Base-by-base conservation (phyloP, 306 rosid genomes). In the Senna tora region DNA sequence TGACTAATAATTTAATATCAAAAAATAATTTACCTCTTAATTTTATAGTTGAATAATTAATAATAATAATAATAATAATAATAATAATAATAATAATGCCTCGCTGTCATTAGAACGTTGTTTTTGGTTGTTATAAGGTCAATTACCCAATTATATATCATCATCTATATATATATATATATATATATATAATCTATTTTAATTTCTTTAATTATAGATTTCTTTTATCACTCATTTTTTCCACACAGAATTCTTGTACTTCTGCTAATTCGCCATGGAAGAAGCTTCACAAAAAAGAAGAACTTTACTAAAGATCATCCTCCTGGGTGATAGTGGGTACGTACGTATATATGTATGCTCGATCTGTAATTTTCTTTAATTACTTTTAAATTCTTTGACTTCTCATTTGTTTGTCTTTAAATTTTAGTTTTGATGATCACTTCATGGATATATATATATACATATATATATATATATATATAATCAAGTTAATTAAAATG, bases 311-410 rank as follows among this genome's bases (percentile, higher is more conserved):
- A 91, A 93, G 85, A 90, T 91, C 72, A 91, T 93, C 62, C 85
- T 90, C 79, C 96, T 93, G 58, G 98, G 98, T 28, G 97, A 93
- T 70, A 83, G 97, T 67, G 98, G 98, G 98, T 93, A 86, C 41
- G 86, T 7, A 25, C 30, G 30, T n/a, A n/a, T n/a, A n/a, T n/a
- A n/a, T n/a, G n/a, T n/a, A n/a, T n/a, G n/a, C n/a, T n/a, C n/a
- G n/a, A 1, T n/a, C 4, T 67, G 1, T 6, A 46, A 14, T 41
- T 43, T 9, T 9, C 21, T 41, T 20, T 11, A 6, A n/a, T n/a
- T 25, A 25, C 30, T 39, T 15, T 47, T 3, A 42, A 4, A 42
- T 62, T 17, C 1, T 49, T 14, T 13, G 6, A 7, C 9, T 19
- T 32, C 52, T 43, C n/a, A 4, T 5, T 13, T 41, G 13, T 46